phyloP scores from a whole-genome alignment of 169 alveolate species.

The Plasmodium chabaudi region DNA sequence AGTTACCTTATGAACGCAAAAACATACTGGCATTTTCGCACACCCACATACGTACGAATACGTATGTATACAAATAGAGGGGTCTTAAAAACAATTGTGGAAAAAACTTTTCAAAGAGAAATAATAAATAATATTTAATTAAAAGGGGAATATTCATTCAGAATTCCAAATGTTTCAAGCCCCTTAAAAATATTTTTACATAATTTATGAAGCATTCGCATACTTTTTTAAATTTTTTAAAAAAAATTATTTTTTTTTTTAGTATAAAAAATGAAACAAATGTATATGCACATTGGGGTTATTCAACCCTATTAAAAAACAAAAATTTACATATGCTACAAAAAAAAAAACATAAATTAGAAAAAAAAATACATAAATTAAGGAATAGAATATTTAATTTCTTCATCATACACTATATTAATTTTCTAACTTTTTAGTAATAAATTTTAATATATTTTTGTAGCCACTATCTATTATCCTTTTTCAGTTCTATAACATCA shows the following conservation, averaged over 20 bases:
- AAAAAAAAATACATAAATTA: too few species aligned
- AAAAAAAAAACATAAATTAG: background rate
- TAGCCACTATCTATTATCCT: background rate
- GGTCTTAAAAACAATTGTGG: background rate
- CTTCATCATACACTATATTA: background rate
- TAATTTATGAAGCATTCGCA: too few species aligned
- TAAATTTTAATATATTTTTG: background rate
- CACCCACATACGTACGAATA: background rate
- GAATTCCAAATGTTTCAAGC: too few species aligned
- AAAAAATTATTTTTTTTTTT: too few species aligned
- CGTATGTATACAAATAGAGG: background rate
- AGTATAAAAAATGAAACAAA: too few species aligned
- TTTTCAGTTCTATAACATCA: slow-evolving; percentile 22
- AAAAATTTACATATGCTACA: background rate
- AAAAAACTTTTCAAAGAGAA: background rate
- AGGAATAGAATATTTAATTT: too few species aligned
- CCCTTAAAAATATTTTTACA: too few species aligned
- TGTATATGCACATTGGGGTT: too few species aligned
- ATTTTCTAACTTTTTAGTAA: background rate
- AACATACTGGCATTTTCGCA: slow-evolving; percentile 62
- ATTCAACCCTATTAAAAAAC: too few species aligned
- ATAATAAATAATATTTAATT: background rate
- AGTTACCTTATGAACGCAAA: slow-evolving; percentile 26
- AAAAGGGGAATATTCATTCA: too few species aligned
- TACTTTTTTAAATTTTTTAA: too few species aligned